Evolutionary conservation across 441 rosid genomes (phyloP).

Genomic region (Gossypium gossypioides): DNA sequence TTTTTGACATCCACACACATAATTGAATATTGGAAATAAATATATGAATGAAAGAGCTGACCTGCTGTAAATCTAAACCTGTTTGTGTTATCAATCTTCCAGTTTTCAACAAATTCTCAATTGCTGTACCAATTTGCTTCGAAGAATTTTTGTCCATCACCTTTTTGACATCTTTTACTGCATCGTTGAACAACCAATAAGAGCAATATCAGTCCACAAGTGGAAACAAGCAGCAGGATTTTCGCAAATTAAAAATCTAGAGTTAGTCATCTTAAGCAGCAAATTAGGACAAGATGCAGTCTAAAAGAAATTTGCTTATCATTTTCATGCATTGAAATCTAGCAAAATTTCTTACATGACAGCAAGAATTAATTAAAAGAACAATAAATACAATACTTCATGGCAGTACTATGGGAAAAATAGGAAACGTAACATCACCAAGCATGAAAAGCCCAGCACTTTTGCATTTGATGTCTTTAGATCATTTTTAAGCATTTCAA

Average conservation of each 20-base stretch:
- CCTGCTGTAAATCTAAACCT: slow-evolving; percentile 92
- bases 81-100: slow-evolving; percentile 67
- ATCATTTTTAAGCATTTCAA: not conserved
- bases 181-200: slow-evolving; percentile 19
- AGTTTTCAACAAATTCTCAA: slow-evolving; percentile 69
- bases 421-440: not conserved
- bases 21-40: slow-evolving; percentile 4
- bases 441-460: not conserved
- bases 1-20: not conserved
- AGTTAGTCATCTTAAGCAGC: not conserved
- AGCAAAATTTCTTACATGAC: not conserved
- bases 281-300: not conserved
- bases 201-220: not conserved
- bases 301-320: not conserved
- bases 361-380: not conserved
- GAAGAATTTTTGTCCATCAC: slow-evolving; percentile 49
- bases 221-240: not conserved
- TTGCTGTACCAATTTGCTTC: slow-evolving; percentile 40
- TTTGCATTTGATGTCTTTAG: not conserved
- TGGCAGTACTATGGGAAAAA: not conserved
- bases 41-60: slow-evolving; percentile 12
- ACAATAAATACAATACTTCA: not conserved
- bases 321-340: not conserved
- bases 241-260: not conserved
- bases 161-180: slow-evolving; percentile 68